Evolutionary conservation across 1,284 basidiomycete genomes (phyloP), one percentile per base, ranked within the genome.

Genomic region (Malassezia dermatis): DNA sequence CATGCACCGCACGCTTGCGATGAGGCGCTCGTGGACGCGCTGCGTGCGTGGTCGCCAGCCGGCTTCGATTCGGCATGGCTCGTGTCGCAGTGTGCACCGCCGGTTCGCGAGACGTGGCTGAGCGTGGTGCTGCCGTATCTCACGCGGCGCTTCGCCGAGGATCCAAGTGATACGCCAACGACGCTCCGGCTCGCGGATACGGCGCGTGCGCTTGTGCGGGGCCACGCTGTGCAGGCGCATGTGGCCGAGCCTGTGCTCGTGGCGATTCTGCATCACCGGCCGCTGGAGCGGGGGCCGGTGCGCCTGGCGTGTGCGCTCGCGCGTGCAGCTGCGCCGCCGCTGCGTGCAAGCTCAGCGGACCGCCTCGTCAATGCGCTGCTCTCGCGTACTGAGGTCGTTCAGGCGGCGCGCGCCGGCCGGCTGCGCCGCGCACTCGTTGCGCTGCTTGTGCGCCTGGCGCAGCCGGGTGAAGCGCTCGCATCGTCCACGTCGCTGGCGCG

Each of bases 211-310:
- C 32, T 26, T 11, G 32, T 28, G 12, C 32, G 35, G 6, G 19
- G 12, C 15, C 27, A 45, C 17, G 26, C 19, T 21, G 27, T 59
- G 13, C 47, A 21, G 8, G 62, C 79, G 1, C 81, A 84, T 61
- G 74, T 85, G 7, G 83, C 82, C 0, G 90, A 95, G 58, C 84
- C 87, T 0, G 76, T 89, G 23, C 67, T 93, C 31, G 80, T 80
- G 6, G 81, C 82, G 0, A 79, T 82, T 2, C 77, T 87, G 32
- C 84, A 84, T 63, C 78, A 81, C 58, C 79, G 81, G 13, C 74
- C 89, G 11, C 67, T 75, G 0, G 78, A 80, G 42, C 37, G 63
- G 0, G 60, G 64, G 10, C 79, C 79, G 8, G 64, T 88, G 6
- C 64, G 76, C 0, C 77, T 91, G 12, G 77, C 80, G 0, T 75